Evolutionary conservation across 345 rosid genomes (phyloP), one percentile per base, ranked within the genome.

Genomic region (Iberis pinnata): DNA sequence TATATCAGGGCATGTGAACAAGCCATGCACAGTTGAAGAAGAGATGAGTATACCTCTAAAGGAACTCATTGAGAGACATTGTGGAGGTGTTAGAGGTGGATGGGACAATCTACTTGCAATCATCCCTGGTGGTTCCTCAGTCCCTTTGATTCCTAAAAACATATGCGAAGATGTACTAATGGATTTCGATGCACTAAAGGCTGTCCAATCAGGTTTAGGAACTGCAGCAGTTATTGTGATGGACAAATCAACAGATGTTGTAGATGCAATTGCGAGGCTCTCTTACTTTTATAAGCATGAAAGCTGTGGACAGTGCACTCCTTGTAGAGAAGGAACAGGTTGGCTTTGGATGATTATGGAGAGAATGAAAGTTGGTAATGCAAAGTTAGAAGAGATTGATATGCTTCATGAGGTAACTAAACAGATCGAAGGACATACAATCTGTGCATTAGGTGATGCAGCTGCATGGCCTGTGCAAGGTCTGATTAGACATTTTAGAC

Each of bases 261-360:
- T 88, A 9, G 99, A 92, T 74, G 99, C 99, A 55, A 88, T 92
- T 35, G 95, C 97, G 0, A 81, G 99, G 80, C 81, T 92, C 48
- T 92, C 99, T 7, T 88, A 85, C 76, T 92, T 92, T 71, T 92
- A 92, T 82, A 88, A 86, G 78, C 99, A 92, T 9, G 97, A 92
- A 74, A 88, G 97, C 64, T 92, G 97, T 69, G 97, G 99, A 20
- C 97, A 92, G 73, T 88, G 99, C 72, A 92, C 99, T 0, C 97
- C 95, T 19, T 92, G 99, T 85, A 72, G 95, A 68, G 97, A 92
- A 56, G 99, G 99, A 15, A 92, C 94, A 4, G 82, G 88, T 53
- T 92, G 99, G 97, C 88, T 88, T 50, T 92, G 97, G 99, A 92
- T 80, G 99, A 78, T 92, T 48, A 88, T 92, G 98, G 98, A 88